Percentiles rank a stretch among this genome's conserved stretches.
These are phyloP conservation scores for Termitomyces sp. DNA, from an alignment of 768 basidiomycete genomes.

Conservation along the genomic window DNA sequence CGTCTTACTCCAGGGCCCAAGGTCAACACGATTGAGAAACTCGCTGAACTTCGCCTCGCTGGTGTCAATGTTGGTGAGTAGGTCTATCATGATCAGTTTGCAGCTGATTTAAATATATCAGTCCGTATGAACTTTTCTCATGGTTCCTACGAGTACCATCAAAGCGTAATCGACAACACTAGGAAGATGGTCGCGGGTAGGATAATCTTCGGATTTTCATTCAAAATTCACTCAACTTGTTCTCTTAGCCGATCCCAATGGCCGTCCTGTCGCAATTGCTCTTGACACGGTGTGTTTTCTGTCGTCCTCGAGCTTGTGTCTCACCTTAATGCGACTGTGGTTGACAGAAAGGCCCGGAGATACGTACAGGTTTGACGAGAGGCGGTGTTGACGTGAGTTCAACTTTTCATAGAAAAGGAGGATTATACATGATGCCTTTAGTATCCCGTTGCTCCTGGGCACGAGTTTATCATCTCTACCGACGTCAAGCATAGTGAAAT, in stretches of 20 bases:
- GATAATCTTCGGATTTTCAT: conserved; percentile 17
- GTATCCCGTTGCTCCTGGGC: conserved; percentile 83
- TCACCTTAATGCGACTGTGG: conserved; percentile 6
- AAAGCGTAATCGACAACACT: conserved; percentile 98
- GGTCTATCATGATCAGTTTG: background rate
- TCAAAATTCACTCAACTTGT: conserved; percentile 3
- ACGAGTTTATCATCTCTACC: conserved; percentile 88
- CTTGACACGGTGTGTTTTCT: conserved; percentile 78
- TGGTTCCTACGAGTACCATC: conserved; percentile 97
- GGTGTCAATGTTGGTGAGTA: conserved; percentile 95
- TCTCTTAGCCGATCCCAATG: conserved; percentile 54
- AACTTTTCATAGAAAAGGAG: background rate
- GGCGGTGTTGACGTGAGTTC: conserved; percentile 77
- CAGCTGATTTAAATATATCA: conserved; percentile 23
- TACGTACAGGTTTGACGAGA: conserved; percentile 92
- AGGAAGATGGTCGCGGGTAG: conserved; percentile 76
- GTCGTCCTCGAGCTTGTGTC: background rate
- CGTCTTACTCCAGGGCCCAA: conserved; percentile 67
- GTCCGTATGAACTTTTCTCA: conserved; percentile 99
- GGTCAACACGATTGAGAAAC: conserved; percentile 87
- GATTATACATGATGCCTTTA: conserved; percentile 22
- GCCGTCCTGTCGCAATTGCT: conserved; percentile 95
- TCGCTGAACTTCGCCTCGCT: conserved; percentile 76
- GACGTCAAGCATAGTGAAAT: conserved; percentile 74
- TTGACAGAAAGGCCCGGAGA: conserved; percentile 95